Evolutionary conservation across 331 rosid species (phyloP).

Genomic region (Acacia concinna): DNA sequence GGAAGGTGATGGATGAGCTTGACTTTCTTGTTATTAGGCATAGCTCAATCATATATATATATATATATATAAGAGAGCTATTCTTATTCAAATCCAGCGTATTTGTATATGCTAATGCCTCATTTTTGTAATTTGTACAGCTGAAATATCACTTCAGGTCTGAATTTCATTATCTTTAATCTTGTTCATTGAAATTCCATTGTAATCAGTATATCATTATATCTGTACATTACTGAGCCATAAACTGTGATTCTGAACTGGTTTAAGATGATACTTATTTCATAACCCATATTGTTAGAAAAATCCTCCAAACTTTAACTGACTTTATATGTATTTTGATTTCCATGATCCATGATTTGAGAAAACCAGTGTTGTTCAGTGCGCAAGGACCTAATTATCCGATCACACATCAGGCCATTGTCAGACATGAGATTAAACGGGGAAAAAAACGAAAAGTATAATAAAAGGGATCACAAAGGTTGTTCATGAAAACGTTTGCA

Average conservation of each 20-base stretch:
- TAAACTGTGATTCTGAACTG: not conserved
- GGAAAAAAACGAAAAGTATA: not conserved
- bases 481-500: not conserved
- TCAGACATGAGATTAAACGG: not conserved
- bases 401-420: not conserved
- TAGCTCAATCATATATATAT: conserved; percentile 20
- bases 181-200: not conserved
- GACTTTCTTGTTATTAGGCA: conserved; percentile 12
- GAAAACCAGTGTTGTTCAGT: not conserved
- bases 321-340: not conserved
- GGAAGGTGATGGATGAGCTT: conserved; percentile 37
- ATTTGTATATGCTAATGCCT: not conserved
- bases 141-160: not conserved
- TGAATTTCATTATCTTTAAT: not conserved
- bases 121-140: not conserved
- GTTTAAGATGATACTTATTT: not conserved
- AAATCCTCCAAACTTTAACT: not conserved
- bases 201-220: not conserved
- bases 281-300: not conserved
- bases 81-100: not conserved
- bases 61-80: too few relatives aligned
- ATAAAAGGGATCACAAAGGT: too few relatives aligned
- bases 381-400: not conserved
- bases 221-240: not conserved
- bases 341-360: too few relatives aligned